phyloP scores from a whole-genome alignment of 1,284 basidiomycete genomes.

The Serendipita sp. region DNA sequence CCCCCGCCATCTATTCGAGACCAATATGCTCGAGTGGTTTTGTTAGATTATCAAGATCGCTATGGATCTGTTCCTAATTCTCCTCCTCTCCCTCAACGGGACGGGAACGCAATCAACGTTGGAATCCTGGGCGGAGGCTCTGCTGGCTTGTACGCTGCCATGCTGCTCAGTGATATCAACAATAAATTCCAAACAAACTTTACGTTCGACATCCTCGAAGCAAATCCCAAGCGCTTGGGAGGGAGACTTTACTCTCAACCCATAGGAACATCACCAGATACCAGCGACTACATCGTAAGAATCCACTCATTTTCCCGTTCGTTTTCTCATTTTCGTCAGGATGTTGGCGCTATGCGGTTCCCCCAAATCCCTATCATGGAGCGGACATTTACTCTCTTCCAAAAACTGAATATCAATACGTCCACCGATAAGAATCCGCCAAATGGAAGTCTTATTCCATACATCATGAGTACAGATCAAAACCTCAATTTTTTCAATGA shows the following conservation, averaged over 20 bases:
- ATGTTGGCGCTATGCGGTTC: neutral
- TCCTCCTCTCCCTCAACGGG: no score
- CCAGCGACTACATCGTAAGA: neutral
- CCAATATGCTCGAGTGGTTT: no score
- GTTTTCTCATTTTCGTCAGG: neutral
- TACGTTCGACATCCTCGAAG: neutral
- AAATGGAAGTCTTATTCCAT: neutral
- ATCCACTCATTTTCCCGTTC: neutral
- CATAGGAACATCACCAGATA: neutral
- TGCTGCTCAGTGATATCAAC: neutral
- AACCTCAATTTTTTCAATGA: constrained; percentile 4
- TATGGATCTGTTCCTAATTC: neutral
- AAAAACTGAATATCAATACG: neutral
- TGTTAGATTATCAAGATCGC: neutral
- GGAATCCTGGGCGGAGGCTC: neutral
- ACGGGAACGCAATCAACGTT: neutral
- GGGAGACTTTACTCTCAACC: neutral
- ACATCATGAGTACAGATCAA: neutral
- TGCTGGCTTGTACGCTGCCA: neutral
- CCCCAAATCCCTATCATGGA: neutral
- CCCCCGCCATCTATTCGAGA: no score
- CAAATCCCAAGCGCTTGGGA: neutral
- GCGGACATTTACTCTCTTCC: neutral
- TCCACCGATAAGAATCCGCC: neutral
- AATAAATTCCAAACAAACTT: neutral